Evolutionary conservation across 2,329 filamentous ascomycete genomes (phyloP), one percentile per base, ranked within the genome.

Genomic region (Penicillium sp.): DNA sequence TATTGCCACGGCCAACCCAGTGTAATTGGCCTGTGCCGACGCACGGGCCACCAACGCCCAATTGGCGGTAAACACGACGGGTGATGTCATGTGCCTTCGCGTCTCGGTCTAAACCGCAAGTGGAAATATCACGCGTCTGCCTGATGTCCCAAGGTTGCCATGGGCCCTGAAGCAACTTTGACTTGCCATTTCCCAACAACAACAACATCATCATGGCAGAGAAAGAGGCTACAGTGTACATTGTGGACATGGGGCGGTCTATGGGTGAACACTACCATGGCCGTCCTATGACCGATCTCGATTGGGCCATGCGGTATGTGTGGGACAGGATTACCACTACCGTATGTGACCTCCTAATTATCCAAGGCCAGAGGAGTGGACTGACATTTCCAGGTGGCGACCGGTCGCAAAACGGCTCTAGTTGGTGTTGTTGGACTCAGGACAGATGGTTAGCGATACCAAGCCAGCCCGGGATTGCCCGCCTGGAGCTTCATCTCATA

Each of bases 211-310:
- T 51, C 47, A 97, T 97, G 92, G 87, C 90, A 10, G 84, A 88
- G 55, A 99, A 99, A 69, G 89, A 97, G 75, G 89, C 90, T 8
- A 93, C 87, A 0, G 82, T 97, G 36, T 99, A 93, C 70, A 86
- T 99, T 60, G 73, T 99, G 53, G 93, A 99, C 72, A 77, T 96
- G 19, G 91, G 90, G 50, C 77, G 75, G 63, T 88, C 91, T n/a
- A 96, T 95, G 88, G 86, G 79, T 50, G 77, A 87, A 65, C 80
- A 77, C 60, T 81, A 83, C 60, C 78, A 82, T 72, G 89, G 86
- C 22, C 83, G 93, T 58, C 67, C 75, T 16, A 81, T 92, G 67
- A 86, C 86, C 3, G 87, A 97, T 67, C 80, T 99, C 14, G 89
- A 96, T 53, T 99, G 86, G 83, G 82, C 83, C 40, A 84, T 97